Percentiles rank a stretch among this genome's conserved stretches.
Conservation (phyloP, 371 early-diverging fungal genomes). For the Syncephalastrum contaminatum region DNA sequence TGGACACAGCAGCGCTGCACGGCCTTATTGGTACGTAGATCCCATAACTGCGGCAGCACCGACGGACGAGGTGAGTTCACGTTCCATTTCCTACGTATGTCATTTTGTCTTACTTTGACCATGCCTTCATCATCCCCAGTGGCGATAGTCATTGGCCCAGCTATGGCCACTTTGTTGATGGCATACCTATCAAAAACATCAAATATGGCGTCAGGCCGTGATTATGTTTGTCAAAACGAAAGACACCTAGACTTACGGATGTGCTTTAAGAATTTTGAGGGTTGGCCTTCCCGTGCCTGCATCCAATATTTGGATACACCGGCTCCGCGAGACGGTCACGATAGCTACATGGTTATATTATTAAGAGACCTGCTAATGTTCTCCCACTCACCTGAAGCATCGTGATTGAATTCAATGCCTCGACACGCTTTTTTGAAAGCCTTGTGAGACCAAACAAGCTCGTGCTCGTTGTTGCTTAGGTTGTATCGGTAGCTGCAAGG, state of each 20-base stretch:
- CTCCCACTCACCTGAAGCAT: constrained; percentile 61
- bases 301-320: constrained; percentile 72
- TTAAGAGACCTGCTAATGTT: too few relatives aligned
- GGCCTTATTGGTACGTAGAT: constrained; percentile 66
- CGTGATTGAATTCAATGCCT: constrained; percentile 72
- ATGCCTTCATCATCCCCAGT: constrained; percentile 89
- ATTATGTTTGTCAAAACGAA: too few relatives aligned
- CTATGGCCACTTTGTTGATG: constrained; percentile 68
- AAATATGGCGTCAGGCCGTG: too few relatives aligned
- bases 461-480: constrained; percentile 50
- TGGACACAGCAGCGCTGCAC: constrained; percentile 72
- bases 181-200: constrained; percentile 47
- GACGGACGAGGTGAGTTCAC: not conserved
- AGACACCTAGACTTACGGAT: too few relatives aligned
- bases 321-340: constrained; percentile 75
- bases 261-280: constrained; percentile 67
- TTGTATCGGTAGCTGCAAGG: constrained; percentile 7
- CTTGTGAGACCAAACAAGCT: constrained; percentile 55
- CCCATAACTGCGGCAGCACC: constrained; percentile 65
- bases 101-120: constrained; percentile 57
- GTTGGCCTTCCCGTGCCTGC: constrained; percentile 60
- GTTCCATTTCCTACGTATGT: not conserved
- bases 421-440: constrained; percentile 83
- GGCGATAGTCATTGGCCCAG: constrained; percentile 67
- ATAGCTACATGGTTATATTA: constrained; percentile 35